Conservation (phyloP, 208 protist species). For the Leptomonas pyrrhocoris region DNA sequence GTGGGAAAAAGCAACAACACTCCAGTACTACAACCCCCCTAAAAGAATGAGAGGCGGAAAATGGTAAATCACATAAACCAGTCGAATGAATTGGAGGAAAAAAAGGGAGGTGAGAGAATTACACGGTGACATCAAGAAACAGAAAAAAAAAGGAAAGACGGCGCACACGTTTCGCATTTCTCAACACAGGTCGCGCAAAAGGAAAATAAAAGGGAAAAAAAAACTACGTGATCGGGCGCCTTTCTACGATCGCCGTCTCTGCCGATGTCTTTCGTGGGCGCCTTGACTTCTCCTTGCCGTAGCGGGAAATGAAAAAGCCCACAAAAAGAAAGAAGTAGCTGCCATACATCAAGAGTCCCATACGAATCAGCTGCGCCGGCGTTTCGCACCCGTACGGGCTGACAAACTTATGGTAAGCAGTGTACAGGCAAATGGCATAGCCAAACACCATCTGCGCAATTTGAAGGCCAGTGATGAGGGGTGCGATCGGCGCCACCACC, state of each 20-base stretch:
- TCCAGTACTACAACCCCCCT: too few species aligned
- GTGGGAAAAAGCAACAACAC: too few species aligned
- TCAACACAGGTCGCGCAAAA: too few species aligned
- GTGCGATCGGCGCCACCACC: conserved; percentile 46
- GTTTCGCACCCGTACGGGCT: conserved; percentile 49
- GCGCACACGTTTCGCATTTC: neutral
- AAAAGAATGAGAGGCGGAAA: too few species aligned
- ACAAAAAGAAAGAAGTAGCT: conserved; percentile 88
- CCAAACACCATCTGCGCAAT: conserved; percentile 88
- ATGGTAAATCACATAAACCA: too few species aligned
- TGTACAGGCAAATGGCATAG: conserved; percentile 57
- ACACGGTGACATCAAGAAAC: neutral
- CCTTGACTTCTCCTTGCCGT: conserved; percentile 19
- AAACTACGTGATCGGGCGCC: too few species aligned
- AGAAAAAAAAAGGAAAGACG: neutral
- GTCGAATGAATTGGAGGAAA: neutral
- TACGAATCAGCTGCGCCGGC: conserved; percentile 36
- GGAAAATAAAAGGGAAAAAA: too few species aligned
- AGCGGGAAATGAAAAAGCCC: conserved; percentile 51
- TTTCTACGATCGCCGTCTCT: neutral
- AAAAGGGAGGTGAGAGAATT: neutral
- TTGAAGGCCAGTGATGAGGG: conserved; percentile 66
- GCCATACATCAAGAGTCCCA: conserved; percentile 84
- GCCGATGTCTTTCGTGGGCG: conserved; percentile 1
- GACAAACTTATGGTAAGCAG: conserved; percentile 43